phyloP scores from a whole-genome alignment of 2,329 filamentous ascomycete genomes.

The Lachnellula occidentalis region DNA sequence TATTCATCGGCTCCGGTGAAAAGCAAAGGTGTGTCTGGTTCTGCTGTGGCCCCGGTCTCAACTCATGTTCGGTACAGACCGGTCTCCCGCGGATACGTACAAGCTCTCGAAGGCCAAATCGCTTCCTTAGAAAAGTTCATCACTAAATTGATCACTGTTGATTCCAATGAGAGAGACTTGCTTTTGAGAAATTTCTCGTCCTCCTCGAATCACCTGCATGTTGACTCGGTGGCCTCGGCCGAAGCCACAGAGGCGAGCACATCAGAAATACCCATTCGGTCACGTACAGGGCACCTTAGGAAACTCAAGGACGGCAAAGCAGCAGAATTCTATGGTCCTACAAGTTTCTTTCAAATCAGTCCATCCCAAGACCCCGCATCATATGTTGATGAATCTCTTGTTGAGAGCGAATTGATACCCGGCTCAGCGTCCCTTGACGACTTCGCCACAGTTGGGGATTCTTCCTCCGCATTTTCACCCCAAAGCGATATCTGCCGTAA shows the following conservation, averaged over 20 bases:
- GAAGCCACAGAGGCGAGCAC: slow-evolving; percentile 12
- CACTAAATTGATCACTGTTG: slow-evolving; percentile 38
- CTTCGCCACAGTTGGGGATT: neutral
- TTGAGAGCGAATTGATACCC: neutral
- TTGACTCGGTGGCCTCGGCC: neutral
- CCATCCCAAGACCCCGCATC: slow-evolving; percentile 16
- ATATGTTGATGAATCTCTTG: neutral
- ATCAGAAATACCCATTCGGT: slow-evolving; percentile 23
- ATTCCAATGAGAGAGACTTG: slow-evolving; percentile 35
- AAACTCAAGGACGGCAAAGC: slow-evolving; percentile 35
- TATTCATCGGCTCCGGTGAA: slow-evolving; percentile 37
- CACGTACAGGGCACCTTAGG: slow-evolving; percentile 35
- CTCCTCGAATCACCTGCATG: slow-evolving; percentile 9
- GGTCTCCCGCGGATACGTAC: slow-evolving; percentile 41
- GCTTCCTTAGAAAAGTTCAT: slow-evolving; percentile 42
- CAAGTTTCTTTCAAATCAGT: slow-evolving; percentile 39
- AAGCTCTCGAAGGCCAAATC: slow-evolving; percentile 43
- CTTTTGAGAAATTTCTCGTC: slow-evolving; percentile 37
- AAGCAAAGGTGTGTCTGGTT: slow-evolving; percentile 35
- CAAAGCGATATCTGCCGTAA: slow-evolving; percentile 40
- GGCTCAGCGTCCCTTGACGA: neutral
- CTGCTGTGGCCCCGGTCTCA: neutral
- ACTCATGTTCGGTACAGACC: slow-evolving; percentile 31
- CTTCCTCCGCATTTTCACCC: slow-evolving; percentile 33
- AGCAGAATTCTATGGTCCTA: slow-evolving; percentile 44